phyloP scores from a whole-genome alignment of 257 asterid species.

The Rehmannia glutinosa region DNA sequence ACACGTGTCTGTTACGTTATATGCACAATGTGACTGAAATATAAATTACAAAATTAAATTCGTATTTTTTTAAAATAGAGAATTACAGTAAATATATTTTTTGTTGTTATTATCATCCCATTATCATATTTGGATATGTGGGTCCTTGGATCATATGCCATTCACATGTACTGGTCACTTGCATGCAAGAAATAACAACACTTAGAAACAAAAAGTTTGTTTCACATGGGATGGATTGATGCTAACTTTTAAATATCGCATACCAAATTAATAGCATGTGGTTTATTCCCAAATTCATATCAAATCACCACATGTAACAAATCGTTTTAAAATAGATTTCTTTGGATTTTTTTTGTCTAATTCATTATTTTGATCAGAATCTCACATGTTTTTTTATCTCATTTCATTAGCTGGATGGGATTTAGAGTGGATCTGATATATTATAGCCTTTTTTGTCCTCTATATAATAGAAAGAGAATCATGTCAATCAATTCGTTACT shows the following conservation, averaged over 20 bases:
- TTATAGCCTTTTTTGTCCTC: too few species aligned
- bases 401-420: too few species aligned
- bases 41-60: too few species aligned
- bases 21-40: too few species aligned
- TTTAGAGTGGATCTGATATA: too few species aligned
- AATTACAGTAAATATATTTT: not conserved
- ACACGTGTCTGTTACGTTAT: too few species aligned
- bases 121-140: not conserved
- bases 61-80: too few species aligned
- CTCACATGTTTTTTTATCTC: not conserved
- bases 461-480: too few species aligned
- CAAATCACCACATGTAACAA: slow-evolving; percentile 11
- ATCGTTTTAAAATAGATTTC: not conserved
- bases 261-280: not conserved
- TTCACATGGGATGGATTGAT: slow-evolving; percentile 8
- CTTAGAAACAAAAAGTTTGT: slow-evolving; percentile 1
- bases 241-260: not conserved
- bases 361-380: not conserved
- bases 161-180: not conserved
- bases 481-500: too few species aligned
- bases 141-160: not conserved
- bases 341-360: slow-evolving; percentile 7
- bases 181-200: not conserved
- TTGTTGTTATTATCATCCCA: not conserved
- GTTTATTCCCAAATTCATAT: slow-evolving; percentile 1